These are phyloP conservation scores for Argentina anserina DNA, from an alignment of 306 rosid genomes.

Conservation along the genomic window DNA sequence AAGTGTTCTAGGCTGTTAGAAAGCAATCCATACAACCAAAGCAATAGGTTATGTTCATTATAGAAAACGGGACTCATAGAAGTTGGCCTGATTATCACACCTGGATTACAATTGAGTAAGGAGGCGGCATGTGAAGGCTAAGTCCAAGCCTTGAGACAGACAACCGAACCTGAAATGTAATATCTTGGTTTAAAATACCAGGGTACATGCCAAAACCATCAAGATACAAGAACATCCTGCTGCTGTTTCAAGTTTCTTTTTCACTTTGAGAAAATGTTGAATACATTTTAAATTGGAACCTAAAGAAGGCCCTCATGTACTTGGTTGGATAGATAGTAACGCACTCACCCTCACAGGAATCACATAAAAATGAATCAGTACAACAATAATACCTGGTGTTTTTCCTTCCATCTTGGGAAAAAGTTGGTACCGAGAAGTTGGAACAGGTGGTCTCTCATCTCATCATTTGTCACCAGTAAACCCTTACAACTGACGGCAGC, in stretches of 20 bases:
- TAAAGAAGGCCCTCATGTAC: neutral
- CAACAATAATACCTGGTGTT: slow-evolving; percentile 69
- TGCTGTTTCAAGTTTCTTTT: neutral
- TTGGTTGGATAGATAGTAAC: neutral
- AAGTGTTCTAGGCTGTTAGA: slow-evolving; percentile 1
- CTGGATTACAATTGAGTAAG: slow-evolving; percentile 82
- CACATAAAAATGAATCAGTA: neutral
- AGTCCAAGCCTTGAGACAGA: slow-evolving; percentile 40
- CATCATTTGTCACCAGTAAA: slow-evolving; percentile 85
- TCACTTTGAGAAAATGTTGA: neutral
- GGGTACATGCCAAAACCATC: neutral
- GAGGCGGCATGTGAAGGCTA: slow-evolving; percentile 64
- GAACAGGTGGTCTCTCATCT: slow-evolving; percentile 96
- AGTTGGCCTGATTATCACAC: slow-evolving; percentile 37
- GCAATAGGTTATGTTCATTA: neutral
- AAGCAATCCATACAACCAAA: neutral
- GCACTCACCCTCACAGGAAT: neutral
- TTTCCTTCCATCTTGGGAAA: slow-evolving; percentile 97
- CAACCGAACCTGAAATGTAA: slow-evolving; percentile 59
- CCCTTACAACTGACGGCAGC: slow-evolving; percentile 82
- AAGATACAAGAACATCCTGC: neutral
- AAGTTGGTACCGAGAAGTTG: slow-evolving; percentile 84
- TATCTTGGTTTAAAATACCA: neutral
- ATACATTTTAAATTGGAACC: neutral
- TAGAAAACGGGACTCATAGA: neutral